Evolutionary conservation across 2,329 filamentous ascomycete genomes (phyloP).

Genomic region (Pestalotiopsis sp.): DNA sequence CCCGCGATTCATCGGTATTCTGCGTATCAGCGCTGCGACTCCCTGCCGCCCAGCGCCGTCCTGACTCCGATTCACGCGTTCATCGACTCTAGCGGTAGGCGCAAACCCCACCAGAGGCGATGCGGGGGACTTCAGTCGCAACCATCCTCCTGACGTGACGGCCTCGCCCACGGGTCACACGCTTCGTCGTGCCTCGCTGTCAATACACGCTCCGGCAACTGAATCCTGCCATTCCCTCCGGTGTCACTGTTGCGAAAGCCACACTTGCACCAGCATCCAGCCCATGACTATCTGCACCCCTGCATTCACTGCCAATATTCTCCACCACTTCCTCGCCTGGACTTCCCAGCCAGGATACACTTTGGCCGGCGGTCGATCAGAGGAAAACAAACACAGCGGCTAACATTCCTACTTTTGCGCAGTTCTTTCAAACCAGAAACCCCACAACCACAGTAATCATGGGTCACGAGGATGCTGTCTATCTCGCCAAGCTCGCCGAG

Average conservation of each 20-base stretch:
- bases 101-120: constrained; percentile 35
- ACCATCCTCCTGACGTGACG: not conserved
- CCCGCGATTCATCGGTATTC: constrained; percentile 24
- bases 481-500: constrained; percentile 99
- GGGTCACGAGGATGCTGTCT: constrained; percentile 99
- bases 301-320: not conserved
- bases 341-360: not conserved
- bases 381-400: constrained; percentile 23
- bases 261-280: not conserved
- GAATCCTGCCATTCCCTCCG: not conserved
- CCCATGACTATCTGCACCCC: not conserved
- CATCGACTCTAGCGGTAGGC: constrained; percentile 31
- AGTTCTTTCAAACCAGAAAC: constrained; percentile 16
- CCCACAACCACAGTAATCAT: constrained; percentile 65
- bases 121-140: constrained; percentile 27
- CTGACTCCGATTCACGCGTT: constrained; percentile 26
- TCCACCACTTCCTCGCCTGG: not conserved
- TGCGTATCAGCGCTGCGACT: constrained; percentile 31
- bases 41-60: constrained; percentile 11
- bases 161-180: not conserved
- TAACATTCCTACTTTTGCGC: constrained; percentile 14
- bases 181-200: not conserved
- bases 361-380: too few species aligned
- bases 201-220: not conserved
- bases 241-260: not conserved